Evolutionary conservation across 192 early-diverging fungal species (phyloP).

Genomic region (Coemansia sp.): DNA sequence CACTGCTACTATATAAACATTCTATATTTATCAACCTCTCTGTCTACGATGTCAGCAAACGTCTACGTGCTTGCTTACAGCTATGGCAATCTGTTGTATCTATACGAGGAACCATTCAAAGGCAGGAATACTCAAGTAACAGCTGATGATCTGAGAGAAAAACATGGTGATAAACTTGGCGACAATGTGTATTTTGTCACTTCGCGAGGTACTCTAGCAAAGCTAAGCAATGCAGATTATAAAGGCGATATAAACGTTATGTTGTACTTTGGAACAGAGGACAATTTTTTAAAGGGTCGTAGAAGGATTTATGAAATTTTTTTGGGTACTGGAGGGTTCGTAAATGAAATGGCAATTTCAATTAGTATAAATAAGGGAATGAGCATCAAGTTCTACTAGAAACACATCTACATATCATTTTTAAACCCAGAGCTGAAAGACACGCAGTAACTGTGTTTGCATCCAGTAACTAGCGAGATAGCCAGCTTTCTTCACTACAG

Average conservation of each 20-base stretch:
- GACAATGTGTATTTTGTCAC: background rate
- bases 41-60: background rate
- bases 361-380: too few species aligned
- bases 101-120: background rate
- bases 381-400: too few species aligned
- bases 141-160: background rate
- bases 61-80: background rate
- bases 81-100: background rate
- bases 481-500: constrained; percentile 32
- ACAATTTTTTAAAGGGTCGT: background rate
- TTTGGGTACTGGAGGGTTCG: too few species aligned
- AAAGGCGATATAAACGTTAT: background rate
- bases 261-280: background rate
- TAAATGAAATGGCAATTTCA: too few species aligned
- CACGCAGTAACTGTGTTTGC: constrained; percentile 17
- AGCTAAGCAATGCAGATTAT: background rate
- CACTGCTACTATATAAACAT: background rate
- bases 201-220: background rate
- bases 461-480: constrained; percentile 22
- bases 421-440: too few species aligned
- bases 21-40: background rate
- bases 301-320: too few species aligned
- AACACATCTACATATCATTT: too few species aligned
- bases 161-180: too few species aligned
- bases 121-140: background rate